Evolutionary conservation across 2,329 filamentous ascomycete genomes (phyloP).

Genomic region (Podosphaera fusca): DNA sequence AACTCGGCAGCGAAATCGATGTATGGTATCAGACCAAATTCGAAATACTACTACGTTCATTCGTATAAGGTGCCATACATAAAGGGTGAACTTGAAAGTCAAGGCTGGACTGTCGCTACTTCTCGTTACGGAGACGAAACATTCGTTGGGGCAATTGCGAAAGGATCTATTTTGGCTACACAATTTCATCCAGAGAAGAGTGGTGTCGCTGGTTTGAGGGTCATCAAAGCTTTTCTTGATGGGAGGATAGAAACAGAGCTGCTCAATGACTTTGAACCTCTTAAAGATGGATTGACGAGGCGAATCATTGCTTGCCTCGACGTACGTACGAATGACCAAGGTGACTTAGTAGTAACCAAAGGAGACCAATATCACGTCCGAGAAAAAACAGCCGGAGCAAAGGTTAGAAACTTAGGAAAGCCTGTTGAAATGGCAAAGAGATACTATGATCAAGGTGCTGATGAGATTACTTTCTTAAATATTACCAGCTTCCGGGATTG

Average conservation of each 20-base stretch:
- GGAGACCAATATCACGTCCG: constrained; percentile 97
- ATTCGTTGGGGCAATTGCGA: constrained; percentile 77
- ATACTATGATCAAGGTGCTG: constrained; percentile 92
- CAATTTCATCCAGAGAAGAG: constrained; percentile 98
- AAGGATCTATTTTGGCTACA: constrained; percentile 67
- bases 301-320: constrained; percentile 91
- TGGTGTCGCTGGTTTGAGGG: constrained; percentile 64
- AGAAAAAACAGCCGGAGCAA: constrained; percentile 46
- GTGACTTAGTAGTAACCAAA: constrained; percentile 92
- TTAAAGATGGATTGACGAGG: constrained; percentile 54
- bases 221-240: constrained; percentile 69
- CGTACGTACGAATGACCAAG: constrained; percentile 79
- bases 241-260: constrained; percentile 29
- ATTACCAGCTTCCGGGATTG: constrained; percentile 96
- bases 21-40: constrained; percentile 55
- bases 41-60: constrained; percentile 98
- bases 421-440: constrained; percentile 81
- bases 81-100: constrained; percentile 47
- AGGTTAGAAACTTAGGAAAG: constrained; percentile 84
- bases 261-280: constrained; percentile 4
- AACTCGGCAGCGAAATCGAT: constrained; percentile 32
- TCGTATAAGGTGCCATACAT: constrained; percentile 68
- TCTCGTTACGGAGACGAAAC: constrained; percentile 70
- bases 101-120: constrained; percentile 83
- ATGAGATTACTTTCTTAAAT: constrained; percentile 94